Base-by-base conservation (phyloP, 2,329 filamentous ascomycete genomes). In the Phoma sp. region DNA sequence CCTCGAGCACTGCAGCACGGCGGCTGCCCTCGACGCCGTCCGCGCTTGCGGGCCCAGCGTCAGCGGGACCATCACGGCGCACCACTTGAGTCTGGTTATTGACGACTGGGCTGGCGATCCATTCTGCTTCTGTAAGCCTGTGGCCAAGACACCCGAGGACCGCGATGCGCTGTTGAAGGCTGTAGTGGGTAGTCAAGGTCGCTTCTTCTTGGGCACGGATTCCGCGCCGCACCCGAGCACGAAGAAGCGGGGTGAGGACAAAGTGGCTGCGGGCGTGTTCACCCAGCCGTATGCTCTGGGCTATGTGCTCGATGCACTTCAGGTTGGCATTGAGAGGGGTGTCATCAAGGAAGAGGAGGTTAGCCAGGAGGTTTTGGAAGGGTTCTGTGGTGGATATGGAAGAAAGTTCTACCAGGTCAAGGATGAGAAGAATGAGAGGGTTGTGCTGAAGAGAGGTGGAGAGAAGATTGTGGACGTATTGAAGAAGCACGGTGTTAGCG, bases 1-100 rank as follows among this genome's bases (percentile, higher is more conserved):
- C 53, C 79, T 95, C 41, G 91, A 97, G 79, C 93, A 97, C 78
- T 96, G 91, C 81, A 93, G 92, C 10, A 96, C 92, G 1, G 87
- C 86, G 1, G 91, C 89, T 0, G 93, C 92, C 0, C 81, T 96
- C 4, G 85, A 89, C 60, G 88, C 91, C 0, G 93, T 97, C 32
- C 83, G 84, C 61, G 80, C 84, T 13, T 96, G 92, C 69, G 91
- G 92, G 0, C 84, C 88, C 17, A 90, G 85, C 3, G 94, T 97
- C 22, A 88, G 84, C 0, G 88, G 84, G 4, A 94, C 90, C 9
- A 92, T 96, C 63, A 96, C 92, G 0, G 90, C 91, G 2, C 92
- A 96, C 70, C 92, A 96, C 69, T 81, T 96, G 21, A 92, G 85
- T 63, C 82, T 97, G 29, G 91, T 89, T 12, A 86, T 91, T 15